Evolutionary conservation across 306 rosid species (phyloP).

Genomic region (Styphnolobium japonicum): DNA sequence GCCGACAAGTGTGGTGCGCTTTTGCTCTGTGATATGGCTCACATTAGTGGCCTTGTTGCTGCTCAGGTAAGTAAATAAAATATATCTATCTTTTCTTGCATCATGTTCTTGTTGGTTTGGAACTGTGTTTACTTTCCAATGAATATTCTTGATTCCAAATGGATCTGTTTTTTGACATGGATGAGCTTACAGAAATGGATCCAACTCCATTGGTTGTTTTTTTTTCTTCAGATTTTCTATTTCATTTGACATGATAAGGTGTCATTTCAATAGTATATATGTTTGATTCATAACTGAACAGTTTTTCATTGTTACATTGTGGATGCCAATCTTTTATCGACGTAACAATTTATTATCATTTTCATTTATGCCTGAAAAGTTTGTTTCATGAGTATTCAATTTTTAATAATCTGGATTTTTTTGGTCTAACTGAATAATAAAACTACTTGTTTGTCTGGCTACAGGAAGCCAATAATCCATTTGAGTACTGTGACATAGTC

Average conservation of each 20-base stretch:
- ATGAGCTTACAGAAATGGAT: neutral
- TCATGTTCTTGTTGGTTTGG: too few species aligned
- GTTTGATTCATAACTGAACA: too few species aligned
- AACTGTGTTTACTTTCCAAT: too few species aligned
- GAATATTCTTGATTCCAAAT: too few species aligned
- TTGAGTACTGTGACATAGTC: slow-evolving; percentile 83
- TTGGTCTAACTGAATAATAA: neutral
- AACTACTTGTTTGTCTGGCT: neutral
- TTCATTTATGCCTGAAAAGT: neutral
- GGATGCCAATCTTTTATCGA: neutral
- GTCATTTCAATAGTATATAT: neutral
- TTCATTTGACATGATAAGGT: neutral
- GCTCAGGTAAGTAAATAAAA: too few species aligned
- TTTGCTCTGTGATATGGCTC: slow-evolving; percentile 92
- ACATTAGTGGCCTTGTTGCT: slow-evolving; percentile 91
- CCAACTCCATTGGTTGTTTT: neutral
- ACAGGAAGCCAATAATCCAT: slow-evolving; percentile 86
- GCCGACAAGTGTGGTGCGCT: slow-evolving; percentile 90
- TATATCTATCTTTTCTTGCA: too few species aligned
- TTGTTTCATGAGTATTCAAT: neutral
- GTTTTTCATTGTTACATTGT: too few species aligned
- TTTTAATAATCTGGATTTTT: neutral
- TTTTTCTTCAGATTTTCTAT: neutral
- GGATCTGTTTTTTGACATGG: neutral
- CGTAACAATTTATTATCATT: neutral